These are phyloP conservation scores for Gelatoporia subvermispora DNA, from an alignment of 768 basidiomycete species.

Conservation along the genomic window DNA sequence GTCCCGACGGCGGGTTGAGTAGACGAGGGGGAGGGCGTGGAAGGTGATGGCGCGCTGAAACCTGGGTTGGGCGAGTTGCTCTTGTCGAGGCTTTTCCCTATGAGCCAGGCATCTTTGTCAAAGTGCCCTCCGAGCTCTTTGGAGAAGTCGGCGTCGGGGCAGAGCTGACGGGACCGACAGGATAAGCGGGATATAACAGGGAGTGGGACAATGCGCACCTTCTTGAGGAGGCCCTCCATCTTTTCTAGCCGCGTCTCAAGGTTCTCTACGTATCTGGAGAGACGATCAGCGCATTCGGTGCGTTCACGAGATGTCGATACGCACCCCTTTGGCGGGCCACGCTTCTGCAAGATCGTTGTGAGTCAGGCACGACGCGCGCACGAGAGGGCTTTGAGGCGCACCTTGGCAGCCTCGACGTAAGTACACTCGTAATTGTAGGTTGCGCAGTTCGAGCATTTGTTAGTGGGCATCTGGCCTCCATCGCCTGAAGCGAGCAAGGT, in stretches of 20 bases:
- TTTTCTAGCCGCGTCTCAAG: slow-evolving; percentile 39
- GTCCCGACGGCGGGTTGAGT: background rate
- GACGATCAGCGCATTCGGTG: background rate
- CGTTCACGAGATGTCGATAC: slow-evolving; percentile 11
- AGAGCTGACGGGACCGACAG: slow-evolving; percentile 41
- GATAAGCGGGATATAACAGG: background rate
- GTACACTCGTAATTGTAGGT: slow-evolving; percentile 58
- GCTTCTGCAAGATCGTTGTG: slow-evolving; percentile 28
- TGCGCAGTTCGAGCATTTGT: slow-evolving; percentile 60
- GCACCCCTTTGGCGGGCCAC: slow-evolving; percentile 62
- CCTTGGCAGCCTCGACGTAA: slow-evolving; percentile 66
- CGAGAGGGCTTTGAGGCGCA: slow-evolving; percentile 20
- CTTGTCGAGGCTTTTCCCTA: slow-evolving; percentile 12
- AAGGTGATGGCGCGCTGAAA: background rate
- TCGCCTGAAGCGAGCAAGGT: slow-evolving; percentile 43
- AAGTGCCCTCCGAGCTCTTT: slow-evolving; percentile 48
- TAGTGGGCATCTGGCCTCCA: slow-evolving; percentile 61
- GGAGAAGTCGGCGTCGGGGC: slow-evolving; percentile 58
- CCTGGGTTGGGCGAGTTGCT: slow-evolving; percentile 2
- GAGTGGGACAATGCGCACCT: slow-evolving; percentile 17
- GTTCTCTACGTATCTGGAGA: slow-evolving; percentile 31
- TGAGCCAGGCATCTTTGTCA: slow-evolving; percentile 34
- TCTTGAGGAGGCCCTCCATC: slow-evolving; percentile 35
- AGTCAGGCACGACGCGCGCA: background rate
- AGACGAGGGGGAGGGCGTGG: background rate